Base-by-base conservation (phyloP, 306 rosid species). In the Glycine latifolia region DNA sequence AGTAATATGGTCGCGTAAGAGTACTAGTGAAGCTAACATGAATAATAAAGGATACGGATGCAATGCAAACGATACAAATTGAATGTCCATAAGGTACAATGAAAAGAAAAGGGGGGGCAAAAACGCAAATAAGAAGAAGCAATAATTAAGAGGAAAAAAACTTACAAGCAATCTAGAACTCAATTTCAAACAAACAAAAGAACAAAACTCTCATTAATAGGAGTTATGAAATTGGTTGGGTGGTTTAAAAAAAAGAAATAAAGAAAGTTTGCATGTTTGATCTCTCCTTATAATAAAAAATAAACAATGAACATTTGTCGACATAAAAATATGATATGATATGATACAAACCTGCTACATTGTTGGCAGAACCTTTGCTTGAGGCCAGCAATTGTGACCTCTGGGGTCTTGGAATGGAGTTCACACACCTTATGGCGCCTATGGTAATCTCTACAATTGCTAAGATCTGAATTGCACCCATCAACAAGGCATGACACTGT, bases 381-480 rank as follows among this genome's bases (percentile, higher is more conserved):
- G 65, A 61, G 90, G 41, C 94, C 97, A 39, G 43, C 47, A 55
- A 91, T 89, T 4, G 87, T 84, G 52, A 93, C 97, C 73, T 85
- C 87, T 4, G 94, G 91, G n/a, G 96, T 87, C 83, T 91, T 93
- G 16, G 96, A 93, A 52, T 93, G 97, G 49, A 82, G 81, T 75
- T 93, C 97, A 50, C 97, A 93, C 13, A 93, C 92, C 83, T 90
- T 93, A 71, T 93, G 97, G 31, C 94, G 94, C 14, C 91, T 80
- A 55, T 93, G 91, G 63, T 93, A 93, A 53, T 91, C 97, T 63
- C 94, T 87, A 87, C 97, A 93, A 46, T 88, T 83, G 76, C 90
- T 84, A 55, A 91, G 94, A 89, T 93, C 96, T 6, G 92, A 85
- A 80, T 39, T 86, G 88, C 96, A 93, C 15, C 94, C 96, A 13